These are phyloP conservation scores for Chamaenerion angustifolium DNA, from an alignment of 345 rosid genomes.

Conservation along the genomic window DNA sequence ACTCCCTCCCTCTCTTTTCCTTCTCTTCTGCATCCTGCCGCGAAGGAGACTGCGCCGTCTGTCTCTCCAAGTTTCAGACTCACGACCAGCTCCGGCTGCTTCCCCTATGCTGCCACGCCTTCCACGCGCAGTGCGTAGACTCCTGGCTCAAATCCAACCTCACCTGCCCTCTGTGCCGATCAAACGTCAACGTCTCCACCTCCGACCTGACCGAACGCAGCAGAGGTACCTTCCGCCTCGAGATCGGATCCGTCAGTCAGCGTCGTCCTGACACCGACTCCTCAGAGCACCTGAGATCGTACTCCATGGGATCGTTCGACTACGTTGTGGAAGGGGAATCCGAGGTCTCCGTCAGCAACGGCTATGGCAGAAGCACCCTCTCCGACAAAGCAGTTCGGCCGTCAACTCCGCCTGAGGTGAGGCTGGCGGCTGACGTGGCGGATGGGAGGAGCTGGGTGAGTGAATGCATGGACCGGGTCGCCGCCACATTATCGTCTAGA, in stretches of 20 bases:
- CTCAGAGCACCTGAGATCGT: slow-evolving; percentile 28
- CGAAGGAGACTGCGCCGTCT: slow-evolving; percentile 66
- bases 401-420: slow-evolving; percentile 11
- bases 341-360: slow-evolving; percentile 32
- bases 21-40: slow-evolving; percentile 48
- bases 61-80: slow-evolving; percentile 57
- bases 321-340: slow-evolving; percentile 66
- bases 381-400: slow-evolving; percentile 39
- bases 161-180: slow-evolving; percentile 91
- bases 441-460: slow-evolving; percentile 60
- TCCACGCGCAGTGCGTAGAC: slow-evolving; percentile 66
- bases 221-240: slow-evolving; percentile 58
- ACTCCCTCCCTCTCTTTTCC: slow-evolving; percentile 64
- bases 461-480: slow-evolving; percentile 68
- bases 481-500: slow-evolving; percentile 51
- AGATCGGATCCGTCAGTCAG: slow-evolving; percentile 80
- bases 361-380: slow-evolving; percentile 21
- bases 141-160: slow-evolving; percentile 59
- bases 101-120: slow-evolving; percentile 79
- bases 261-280: slow-evolving; percentile 16
- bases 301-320: slow-evolving; percentile 73
- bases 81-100: slow-evolving; percentile 72
- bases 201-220: slow-evolving; percentile 32
- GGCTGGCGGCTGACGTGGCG: slow-evolving; percentile 41
- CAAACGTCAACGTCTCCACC: slow-evolving; percentile 42